Evolutionary conservation across 371 early-diverging fungal genomes (phyloP).

Genomic region (Actinomortierella ambigua): DNA sequence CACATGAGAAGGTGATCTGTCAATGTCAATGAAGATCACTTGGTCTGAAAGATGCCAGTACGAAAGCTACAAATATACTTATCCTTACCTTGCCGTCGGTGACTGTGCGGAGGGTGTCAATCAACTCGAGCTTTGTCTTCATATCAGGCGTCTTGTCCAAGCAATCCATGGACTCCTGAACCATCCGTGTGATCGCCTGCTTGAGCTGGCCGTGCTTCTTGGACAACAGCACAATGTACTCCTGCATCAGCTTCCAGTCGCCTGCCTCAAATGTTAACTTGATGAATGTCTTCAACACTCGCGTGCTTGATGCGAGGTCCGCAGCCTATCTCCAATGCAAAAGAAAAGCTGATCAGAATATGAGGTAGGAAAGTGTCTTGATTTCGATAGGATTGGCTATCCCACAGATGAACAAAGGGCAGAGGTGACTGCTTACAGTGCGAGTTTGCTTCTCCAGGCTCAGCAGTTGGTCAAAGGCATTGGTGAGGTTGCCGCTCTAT

Average conservation of each 20-base stretch:
- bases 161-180: constrained; percentile 90
- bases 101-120: constrained; percentile 91
- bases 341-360: not conserved
- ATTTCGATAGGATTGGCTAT: too few species aligned
- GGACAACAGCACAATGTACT: constrained; percentile 85
- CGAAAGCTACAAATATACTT: not conserved
- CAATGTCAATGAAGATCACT: too few species aligned
- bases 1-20: too few species aligned
- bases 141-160: constrained; percentile 85
- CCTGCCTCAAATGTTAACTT: constrained; percentile 72
- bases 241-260: constrained; percentile 91
- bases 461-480: constrained; percentile 84
- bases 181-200: constrained; percentile 93
- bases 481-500: constrained; percentile 77
- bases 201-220: constrained; percentile 97
- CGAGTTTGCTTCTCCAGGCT: constrained; percentile 92
- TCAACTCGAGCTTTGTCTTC: constrained; percentile 86
- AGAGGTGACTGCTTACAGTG: constrained; percentile 60
- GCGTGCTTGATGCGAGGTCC: constrained; percentile 86
- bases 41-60: not conserved
- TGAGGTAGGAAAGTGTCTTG: not conserved
- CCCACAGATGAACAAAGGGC: too few species aligned
- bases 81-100: constrained; percentile 93
- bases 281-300: constrained; percentile 83
- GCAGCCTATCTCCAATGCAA: constrained; percentile 61